Evolutionary conservation across 2,329 filamentous ascomycete genomes (phyloP).

Genomic region (Dactylellina sp.): DNA sequence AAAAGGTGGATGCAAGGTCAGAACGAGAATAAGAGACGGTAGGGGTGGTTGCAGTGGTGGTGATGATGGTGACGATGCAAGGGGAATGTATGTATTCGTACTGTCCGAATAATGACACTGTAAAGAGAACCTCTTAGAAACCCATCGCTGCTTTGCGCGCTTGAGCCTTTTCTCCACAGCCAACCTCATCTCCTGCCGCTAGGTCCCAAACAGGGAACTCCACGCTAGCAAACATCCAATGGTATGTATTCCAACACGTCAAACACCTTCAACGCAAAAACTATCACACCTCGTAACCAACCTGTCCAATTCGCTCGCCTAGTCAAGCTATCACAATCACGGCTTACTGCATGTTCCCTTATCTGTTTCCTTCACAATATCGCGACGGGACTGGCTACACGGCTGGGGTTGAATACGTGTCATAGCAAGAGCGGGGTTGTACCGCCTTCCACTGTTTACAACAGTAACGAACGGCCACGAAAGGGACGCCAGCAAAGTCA

Average conservation of each 20-base stretch:
- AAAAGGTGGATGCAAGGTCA: background rate
- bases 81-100: background rate
- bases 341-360: conserved; percentile 43
- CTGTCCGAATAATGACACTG: conserved; percentile 2
- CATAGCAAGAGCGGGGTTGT: conserved; percentile 39
- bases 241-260: conserved; percentile 35
- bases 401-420: conserved; percentile 43
- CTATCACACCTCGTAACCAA: conserved; percentile 15
- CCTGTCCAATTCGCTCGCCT: conserved; percentile 53
- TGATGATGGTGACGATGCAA: conserved; percentile 7
- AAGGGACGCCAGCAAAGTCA: conserved; percentile 14
- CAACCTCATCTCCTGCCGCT: conserved; percentile 15
- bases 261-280: conserved; percentile 51
- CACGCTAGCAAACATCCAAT: conserved; percentile 35
- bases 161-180: conserved; percentile 4
- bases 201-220: conserved; percentile 39
- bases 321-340: conserved; percentile 56
- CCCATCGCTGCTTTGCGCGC: conserved; percentile 37
- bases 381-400: conserved; percentile 54
- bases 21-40: background rate
- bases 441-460: conserved; percentile 10
- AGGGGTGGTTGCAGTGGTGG: background rate
- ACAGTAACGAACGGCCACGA: conserved; percentile 38
- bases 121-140: conserved; percentile 44
- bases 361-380: conserved; percentile 34